phyloP scores from a whole-genome alignment of 257 asterid species.

The Solanum lycopersicoides region DNA sequence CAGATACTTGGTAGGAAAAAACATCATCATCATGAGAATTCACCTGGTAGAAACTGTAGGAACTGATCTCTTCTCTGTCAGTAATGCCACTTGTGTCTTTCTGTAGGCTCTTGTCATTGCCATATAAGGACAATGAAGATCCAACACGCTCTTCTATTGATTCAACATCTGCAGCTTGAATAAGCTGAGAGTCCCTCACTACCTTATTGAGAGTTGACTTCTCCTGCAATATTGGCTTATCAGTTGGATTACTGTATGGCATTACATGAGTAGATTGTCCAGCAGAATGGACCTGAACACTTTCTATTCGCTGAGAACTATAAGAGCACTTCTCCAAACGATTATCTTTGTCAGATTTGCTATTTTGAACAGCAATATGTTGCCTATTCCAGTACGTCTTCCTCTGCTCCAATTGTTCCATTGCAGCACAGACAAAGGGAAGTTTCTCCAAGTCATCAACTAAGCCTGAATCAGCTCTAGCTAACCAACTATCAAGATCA shows the following conservation, averaged over 20 bases:
- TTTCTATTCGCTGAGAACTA: conserved; percentile 27
- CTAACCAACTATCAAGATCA: conserved; percentile 89
- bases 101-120: conserved; percentile 13
- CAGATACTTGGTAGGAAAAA: not conserved
- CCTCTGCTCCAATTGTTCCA: conserved; percentile 64
- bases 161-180: conserved; percentile 29
- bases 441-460: conserved; percentile 91
- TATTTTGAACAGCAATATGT: conserved; percentile 13
- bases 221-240: conserved; percentile 10
- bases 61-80: conserved; percentile 32
- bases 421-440: conserved; percentile 87
- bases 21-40: not conserved
- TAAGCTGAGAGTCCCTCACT: conserved; percentile 16
- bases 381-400: conserved; percentile 72
- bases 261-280: conserved; percentile 4
- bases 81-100: conserved; percentile 13
- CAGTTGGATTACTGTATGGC: conserved; percentile 10
- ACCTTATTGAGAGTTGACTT: conserved; percentile 19
- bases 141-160: conserved; percentile 23
- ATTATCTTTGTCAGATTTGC: conserved; percentile 8
- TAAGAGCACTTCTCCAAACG: not conserved
- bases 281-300: not conserved
- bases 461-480: conserved; percentile 82
- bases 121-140: conserved; percentile 27
- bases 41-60: conserved; percentile 92